Evolutionary conservation across 2,329 filamentous ascomycete species (phyloP).

Genomic region (Diplodia scrobiculata): DNA sequence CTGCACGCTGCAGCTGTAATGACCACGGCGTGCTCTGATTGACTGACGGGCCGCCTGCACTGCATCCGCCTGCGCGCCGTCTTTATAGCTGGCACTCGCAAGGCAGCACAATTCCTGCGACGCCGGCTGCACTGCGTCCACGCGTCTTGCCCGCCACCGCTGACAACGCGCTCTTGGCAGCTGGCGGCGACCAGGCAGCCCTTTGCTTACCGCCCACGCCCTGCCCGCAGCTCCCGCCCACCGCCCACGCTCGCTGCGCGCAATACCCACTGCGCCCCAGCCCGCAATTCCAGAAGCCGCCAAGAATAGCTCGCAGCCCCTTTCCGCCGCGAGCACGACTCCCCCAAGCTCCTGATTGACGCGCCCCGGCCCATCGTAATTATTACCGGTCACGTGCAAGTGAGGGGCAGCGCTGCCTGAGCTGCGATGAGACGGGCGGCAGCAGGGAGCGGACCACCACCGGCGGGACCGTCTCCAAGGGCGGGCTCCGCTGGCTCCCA

Average conservation of each 20-base stretch:
- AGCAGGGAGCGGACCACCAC: conserved; percentile 23
- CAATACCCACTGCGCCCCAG: conserved; percentile 19
- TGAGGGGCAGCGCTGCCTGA: conserved; percentile 38
- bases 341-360: conserved; percentile 25
- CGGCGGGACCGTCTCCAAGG: conserved; percentile 25
- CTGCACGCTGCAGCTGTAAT: conserved; percentile 23
- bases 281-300: conserved; percentile 27
- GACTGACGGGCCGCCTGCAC: neutral
- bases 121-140: conserved; percentile 13
- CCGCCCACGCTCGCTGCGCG: conserved; percentile 8
- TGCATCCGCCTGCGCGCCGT: neutral
- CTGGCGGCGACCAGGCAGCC: conserved; percentile 11
- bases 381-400: conserved; percentile 37
- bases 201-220: conserved; percentile 17
- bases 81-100: neutral
- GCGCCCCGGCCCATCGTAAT: conserved; percentile 28
- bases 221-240: conserved; percentile 25
- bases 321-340: conserved; percentile 10
- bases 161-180: conserved; percentile 24
- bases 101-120: conserved; percentile 27
- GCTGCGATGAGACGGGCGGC: conserved; percentile 6
- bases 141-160: conserved; percentile 27
- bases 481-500: conserved; percentile 21
- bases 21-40: conserved; percentile 17
- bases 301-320: conserved; percentile 25